Evolutionary conservation across 768 basidiomycete genomes (phyloP).

Genomic region (Gelatoporia subvermispora): DNA sequence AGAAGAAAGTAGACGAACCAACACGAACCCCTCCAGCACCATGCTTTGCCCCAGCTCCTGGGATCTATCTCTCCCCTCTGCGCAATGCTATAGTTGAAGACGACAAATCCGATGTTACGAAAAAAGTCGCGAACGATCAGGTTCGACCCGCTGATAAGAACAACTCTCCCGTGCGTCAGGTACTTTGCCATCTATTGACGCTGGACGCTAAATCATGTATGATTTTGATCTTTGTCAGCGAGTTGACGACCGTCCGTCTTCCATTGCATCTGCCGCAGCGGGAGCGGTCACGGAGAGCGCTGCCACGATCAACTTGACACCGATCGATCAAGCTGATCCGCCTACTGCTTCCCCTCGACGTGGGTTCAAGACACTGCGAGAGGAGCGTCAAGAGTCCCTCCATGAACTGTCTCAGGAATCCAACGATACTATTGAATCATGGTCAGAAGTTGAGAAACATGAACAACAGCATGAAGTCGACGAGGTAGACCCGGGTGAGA

Average conservation of each 20-base stretch:
- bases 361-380: neutral
- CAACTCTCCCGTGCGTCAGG: neutral
- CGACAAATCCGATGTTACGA: neutral
- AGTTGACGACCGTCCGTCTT: neutral
- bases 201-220: neutral
- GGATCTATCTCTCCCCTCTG: slow-evolving; percentile 27
- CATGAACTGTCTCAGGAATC: slow-evolving; percentile 11
- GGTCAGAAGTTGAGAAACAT: slow-evolving; percentile 14
- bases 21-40: neutral
- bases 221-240: neutral
- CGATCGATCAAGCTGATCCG: no score
- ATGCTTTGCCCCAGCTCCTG: slow-evolving; percentile 20
- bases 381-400: neutral
- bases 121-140: neutral
- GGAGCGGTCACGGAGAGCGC: no score
- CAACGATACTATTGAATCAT: slow-evolving; percentile 35
- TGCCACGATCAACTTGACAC: no score
- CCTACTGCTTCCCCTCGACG: no score
- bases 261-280: no score
- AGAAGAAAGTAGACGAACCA: neutral
- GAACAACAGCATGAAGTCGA: no score
- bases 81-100: slow-evolving; percentile 8
- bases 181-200: neutral
- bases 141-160: neutral
- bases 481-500: no score